These are phyloP conservation scores for Coemansia sp. DNA, from an alignment of 192 early-diverging fungal genomes.

Conservation along the genomic window DNA sequence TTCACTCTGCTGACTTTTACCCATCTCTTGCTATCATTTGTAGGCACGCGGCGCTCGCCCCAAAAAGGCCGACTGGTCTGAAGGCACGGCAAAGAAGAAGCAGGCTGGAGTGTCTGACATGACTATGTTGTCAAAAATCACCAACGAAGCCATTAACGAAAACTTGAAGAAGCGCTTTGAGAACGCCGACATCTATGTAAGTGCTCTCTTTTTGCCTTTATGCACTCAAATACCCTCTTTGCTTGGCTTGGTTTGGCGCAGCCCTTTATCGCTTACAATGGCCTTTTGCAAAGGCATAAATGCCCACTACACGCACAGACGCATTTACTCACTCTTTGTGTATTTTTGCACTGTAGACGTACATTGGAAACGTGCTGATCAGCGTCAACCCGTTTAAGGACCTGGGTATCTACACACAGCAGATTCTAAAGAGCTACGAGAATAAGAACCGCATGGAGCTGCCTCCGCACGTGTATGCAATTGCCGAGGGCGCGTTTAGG, in stretches of 20 bases:
- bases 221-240: not conserved
- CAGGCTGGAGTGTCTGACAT: slow-evolving; percentile 82
- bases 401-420: slow-evolving; percentile 90
- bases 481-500: slow-evolving; percentile 87
- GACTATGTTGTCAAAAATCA: slow-evolving; percentile 91
- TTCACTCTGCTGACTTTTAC: not conserved
- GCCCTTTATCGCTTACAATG: not conserved
- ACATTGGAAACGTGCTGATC: slow-evolving; percentile 88
- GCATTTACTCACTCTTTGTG: not conserved
- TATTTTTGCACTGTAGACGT: slow-evolving; percentile 58
- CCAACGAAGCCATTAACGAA: slow-evolving; percentile 91
- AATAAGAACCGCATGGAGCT: slow-evolving; percentile 85
- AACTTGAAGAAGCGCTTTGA: slow-evolving; percentile 89
- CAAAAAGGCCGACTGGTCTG: slow-evolving; percentile 72
- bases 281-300: slow-evolving; percentile 1
- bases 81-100: slow-evolving; percentile 68
- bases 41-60: slow-evolving; percentile 47
- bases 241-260: not conserved
- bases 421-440: slow-evolving; percentile 80
- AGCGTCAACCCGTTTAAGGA: slow-evolving; percentile 97
- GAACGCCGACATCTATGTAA: slow-evolving; percentile 86
- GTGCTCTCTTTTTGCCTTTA: slow-evolving; percentile 20
- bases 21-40: not conserved
- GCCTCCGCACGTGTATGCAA: slow-evolving; percentile 97
- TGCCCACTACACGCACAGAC: slow-evolving; percentile 38